Percentiles rank a stretch among this genome's conserved stretches.
Evolutionary conservation across 495 filamentous ascomycete genomes (phyloP).

Genomic region (Pyronema omphalodes): DNA sequence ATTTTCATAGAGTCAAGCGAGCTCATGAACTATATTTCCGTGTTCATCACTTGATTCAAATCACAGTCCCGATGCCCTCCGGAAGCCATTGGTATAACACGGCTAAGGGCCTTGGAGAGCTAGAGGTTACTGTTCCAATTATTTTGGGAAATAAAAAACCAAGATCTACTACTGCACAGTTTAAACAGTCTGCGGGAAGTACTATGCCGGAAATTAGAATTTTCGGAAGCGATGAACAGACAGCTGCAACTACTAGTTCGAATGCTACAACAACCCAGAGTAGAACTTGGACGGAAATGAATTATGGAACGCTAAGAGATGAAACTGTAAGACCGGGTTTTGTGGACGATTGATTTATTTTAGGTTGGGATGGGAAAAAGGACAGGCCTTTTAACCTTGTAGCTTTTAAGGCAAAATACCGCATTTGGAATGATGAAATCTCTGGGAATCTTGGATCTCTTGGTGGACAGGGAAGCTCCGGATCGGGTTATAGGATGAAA

Average conservation of each 20-base stretch:
- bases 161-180: constrained; percentile 3
- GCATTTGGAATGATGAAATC: too few species aligned
- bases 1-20: constrained; percentile 1
- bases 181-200: constrained; percentile 11
- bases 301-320: constrained; percentile 21
- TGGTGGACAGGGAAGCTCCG: too few species aligned
- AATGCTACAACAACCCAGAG: constrained; percentile 11
- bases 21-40: constrained; percentile 9
- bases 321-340: constrained; percentile 16
- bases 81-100: constrained; percentile 7
- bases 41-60: constrained; percentile 15
- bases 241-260: background rate
- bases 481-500: too few species aligned
- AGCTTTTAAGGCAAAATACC: background rate
- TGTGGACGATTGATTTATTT: constrained; percentile 7
- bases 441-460: too few species aligned
- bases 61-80: constrained; percentile 11
- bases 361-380: too few species aligned
- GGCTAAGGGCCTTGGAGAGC: constrained; percentile 17
- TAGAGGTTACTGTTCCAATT: constrained; percentile 19
- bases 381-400: too few species aligned
- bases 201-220: constrained; percentile 5
- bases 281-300: constrained; percentile 8
- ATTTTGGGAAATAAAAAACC: constrained; percentile 15
- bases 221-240: constrained; percentile 1